These are phyloP conservation scores for Scheffersomyces insectosa DNA, from an alignment of 1,139 yeast genomes.

Conservation along the genomic window DNA sequence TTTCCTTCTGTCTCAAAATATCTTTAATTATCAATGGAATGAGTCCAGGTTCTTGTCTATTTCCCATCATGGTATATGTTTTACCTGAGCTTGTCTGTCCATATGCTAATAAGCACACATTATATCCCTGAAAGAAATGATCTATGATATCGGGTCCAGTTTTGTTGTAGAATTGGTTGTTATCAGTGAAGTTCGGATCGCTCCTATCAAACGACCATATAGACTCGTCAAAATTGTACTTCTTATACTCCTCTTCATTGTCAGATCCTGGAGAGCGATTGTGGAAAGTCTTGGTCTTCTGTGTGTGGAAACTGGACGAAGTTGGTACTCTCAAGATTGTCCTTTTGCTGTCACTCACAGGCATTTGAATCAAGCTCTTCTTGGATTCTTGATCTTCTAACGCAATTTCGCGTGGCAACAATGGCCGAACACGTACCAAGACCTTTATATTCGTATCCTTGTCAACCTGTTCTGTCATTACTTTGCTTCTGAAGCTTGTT, in stretches of 20 bases:
- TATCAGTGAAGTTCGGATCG: conserved; percentile 43
- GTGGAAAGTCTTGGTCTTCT: conserved; percentile 5
- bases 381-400: conserved; percentile 5
- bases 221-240: conserved; percentile 57
- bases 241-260: conserved; percentile 17
- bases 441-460: conserved; percentile 39
- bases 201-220: conserved; percentile 54
- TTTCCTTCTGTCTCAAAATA: conserved; percentile 48
- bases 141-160: conserved; percentile 61
- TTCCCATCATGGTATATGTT: conserved; percentile 75
- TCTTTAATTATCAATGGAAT: conserved; percentile 60
- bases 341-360: conserved; percentile 19
- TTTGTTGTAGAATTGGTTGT: conserved; percentile 47
- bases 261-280: conserved; percentile 4
- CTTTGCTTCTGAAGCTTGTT: not conserved
- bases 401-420: conserved; percentile 34
- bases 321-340: conserved; percentile 24
- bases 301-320: conserved; percentile 12
- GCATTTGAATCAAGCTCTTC: conserved; percentile 33
- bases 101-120: conserved; percentile 74
- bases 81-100: conserved; percentile 81
- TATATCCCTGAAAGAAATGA: conserved; percentile 68
- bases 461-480: not conserved
- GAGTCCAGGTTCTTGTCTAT: conserved; percentile 50
- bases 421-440: conserved; percentile 48